Evolutionary conservation across 257 asterid species (phyloP).

Genomic region (Capsicum chinense): DNA sequence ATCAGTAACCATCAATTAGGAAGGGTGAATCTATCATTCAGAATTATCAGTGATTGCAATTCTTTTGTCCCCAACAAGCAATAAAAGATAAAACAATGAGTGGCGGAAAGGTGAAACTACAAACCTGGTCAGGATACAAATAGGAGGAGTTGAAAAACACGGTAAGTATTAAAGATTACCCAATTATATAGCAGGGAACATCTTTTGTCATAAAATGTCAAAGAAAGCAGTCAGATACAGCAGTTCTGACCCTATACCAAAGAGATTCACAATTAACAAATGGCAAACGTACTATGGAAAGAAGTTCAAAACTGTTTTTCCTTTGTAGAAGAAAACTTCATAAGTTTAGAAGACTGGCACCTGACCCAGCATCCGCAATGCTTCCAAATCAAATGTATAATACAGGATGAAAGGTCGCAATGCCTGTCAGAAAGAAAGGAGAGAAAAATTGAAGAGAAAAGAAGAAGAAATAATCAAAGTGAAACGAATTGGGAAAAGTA

Average conservation of each 20-base stretch:
- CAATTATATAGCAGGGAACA: background rate
- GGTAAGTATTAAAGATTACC: background rate
- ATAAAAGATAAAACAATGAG: background rate
- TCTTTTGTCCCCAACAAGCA: background rate
- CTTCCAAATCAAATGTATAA: conserved; percentile 64
- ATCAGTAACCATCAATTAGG: conserved; percentile 16
- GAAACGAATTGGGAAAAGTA: background rate
- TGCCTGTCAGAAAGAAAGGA: conserved; percentile 43
- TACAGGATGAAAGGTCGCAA: conserved; percentile 70
- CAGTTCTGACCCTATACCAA: background rate
- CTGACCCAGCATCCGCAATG: conserved; percentile 43
- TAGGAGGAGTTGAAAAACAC: background rate
- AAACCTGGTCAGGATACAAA: background rate
- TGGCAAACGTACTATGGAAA: background rate
- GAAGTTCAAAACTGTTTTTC: background rate
- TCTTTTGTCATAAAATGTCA: background rate
- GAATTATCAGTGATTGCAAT: background rate
- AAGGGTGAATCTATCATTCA: background rate
- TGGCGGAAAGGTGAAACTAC: background rate
- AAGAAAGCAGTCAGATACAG: background rate
- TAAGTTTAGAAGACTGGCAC: conserved; percentile 29
- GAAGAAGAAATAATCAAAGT: background rate
- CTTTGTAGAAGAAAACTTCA: background rate
- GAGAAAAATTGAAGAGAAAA: background rate
- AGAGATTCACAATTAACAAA: background rate